Evolutionary conservation across 306 rosid species (phyloP).

Genomic region (Prinsepia uniflora): DNA sequence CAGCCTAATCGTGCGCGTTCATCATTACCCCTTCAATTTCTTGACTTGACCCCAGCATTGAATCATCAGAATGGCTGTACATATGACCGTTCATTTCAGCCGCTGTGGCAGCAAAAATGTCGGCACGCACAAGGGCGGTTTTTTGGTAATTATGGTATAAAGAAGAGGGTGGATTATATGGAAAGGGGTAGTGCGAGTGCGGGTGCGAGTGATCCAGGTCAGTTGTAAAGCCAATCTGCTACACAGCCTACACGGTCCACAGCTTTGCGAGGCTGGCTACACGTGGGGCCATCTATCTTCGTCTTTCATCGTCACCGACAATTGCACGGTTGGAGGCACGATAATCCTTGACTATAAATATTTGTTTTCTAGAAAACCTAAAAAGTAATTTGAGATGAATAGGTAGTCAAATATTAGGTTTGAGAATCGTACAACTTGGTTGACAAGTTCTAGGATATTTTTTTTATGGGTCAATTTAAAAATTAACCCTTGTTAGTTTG

Average conservation of each 20-base stretch:
- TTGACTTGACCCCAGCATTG: not conserved
- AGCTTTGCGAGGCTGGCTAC: slow-evolving; percentile 21
- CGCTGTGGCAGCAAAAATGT: not conserved
- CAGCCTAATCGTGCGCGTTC: not conserved
- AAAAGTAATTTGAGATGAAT: too few species aligned
- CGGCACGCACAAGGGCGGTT: slow-evolving; percentile 5
- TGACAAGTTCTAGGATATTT: too few species aligned
- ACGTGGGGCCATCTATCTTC: too few species aligned
- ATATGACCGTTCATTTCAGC: not conserved
- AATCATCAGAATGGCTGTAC: too few species aligned
- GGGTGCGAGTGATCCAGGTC: too few species aligned
- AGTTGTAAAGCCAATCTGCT: too few species aligned
- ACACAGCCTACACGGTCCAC: not conserved
- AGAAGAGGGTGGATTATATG: slow-evolving; percentile 13
- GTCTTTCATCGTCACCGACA: too few species aligned
- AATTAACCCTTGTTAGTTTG: too few species aligned
- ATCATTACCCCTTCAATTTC: not conserved
- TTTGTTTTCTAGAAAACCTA: not conserved
- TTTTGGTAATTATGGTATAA: slow-evolving; percentile 17
- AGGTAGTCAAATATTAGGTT: too few species aligned
- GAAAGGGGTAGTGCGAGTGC: too few species aligned
- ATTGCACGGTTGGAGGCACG: slow-evolving; percentile 22
- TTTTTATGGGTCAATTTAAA: too few species aligned
- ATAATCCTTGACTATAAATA: not conserved
- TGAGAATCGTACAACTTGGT: too few species aligned